Evolutionary conservation across 352 stramenopile species (phyloP).

Genomic region (Pythium aquatile): DNA sequence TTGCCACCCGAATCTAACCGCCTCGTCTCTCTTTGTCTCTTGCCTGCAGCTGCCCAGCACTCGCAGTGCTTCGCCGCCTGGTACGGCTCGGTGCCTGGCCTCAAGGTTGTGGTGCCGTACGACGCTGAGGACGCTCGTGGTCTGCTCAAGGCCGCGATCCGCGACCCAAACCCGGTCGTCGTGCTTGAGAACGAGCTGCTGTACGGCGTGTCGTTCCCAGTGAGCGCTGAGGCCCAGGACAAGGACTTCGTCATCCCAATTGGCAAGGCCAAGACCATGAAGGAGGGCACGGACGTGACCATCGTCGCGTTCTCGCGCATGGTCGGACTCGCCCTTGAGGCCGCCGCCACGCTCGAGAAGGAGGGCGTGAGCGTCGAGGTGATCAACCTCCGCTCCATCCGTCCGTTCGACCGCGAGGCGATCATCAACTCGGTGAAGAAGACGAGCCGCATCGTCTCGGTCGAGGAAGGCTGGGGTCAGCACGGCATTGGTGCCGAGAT

Average conservation of each 20-base stretch:
- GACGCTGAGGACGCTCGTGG: constrained; percentile 98
- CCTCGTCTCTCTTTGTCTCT: constrained; percentile 4
- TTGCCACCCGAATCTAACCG: constrained; percentile 4
- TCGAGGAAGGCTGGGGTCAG: constrained; percentile 97
- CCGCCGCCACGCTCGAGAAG: constrained; percentile 91
- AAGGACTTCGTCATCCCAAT: constrained; percentile 98
- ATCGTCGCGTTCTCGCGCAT: constrained; percentile 98
- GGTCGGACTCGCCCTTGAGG: constrained; percentile 96
- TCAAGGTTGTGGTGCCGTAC: constrained; percentile 98
- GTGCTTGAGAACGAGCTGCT: constrained; percentile 99
- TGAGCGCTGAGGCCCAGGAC: constrained; percentile 95
- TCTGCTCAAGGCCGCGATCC: constrained; percentile 99
- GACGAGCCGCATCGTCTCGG: constrained; percentile 96
- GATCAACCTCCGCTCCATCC: constrained; percentile 92
- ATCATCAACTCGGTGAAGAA: constrained; percentile 99
- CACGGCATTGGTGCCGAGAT: constrained; percentile 98
- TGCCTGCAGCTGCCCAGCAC: constrained; percentile 92
- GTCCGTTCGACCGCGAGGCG: constrained; percentile 95
- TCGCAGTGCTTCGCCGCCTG: constrained; percentile 99
- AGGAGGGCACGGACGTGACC: constrained; percentile 95
- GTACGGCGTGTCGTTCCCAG: constrained; percentile 97
- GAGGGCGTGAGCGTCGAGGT: constrained; percentile 97
- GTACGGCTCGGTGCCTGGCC: constrained; percentile 96
- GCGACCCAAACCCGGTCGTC: constrained; percentile 98
- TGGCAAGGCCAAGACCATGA: constrained; percentile 99